Base-by-base conservation (phyloP, 1,139 yeast genomes). In the Kluyveromyces sp. region DNA sequence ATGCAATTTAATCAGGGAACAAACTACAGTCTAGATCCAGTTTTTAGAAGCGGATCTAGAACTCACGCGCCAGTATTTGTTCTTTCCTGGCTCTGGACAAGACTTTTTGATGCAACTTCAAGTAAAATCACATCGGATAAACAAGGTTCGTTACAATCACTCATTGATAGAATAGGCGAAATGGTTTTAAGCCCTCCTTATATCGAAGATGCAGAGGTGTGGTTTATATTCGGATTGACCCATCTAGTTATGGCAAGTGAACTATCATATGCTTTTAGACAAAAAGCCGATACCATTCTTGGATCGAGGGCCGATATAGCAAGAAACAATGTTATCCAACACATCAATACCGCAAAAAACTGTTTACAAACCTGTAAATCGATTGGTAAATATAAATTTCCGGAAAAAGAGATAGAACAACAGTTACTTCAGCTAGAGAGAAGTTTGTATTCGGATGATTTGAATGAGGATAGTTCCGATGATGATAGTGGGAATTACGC, bases 41-140 rank as follows among this genome's bases (percentile, higher is more conserved):
- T 61, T 2, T 73, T 70, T 49, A 56, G 66, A 42, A 53, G 58
- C 1, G 71, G 73, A 5, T 64, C 74, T 1, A 57, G 59, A 29
- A 58, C 58, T 1, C 63, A 65, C 43, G 56, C 69, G 7, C 68
- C 74, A 2, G 56, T 63, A 45, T 70, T 60, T 47, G 61, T 65
- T 5, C 51, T 57, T 10, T 55, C 69, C 2, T 59, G 68, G 57
- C 46, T 70, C 25, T 70, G 73, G 74, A 60, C 62, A 25, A 49
- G 61, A 4, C 44, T 61, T 25, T 45, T 53, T 10, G 45, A 41
- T 7, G 6, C 39, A 37, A 2, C 42, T 29, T 4, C n/a, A 26
- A 29, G 26, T 25, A 7, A 15, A 8, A 42, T 39, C 29, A 47
- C 47, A 26, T 47, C 53, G 3, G 48, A 50, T 34, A 39, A 50